Conservation (phyloP, 768 basidiomycete species). For the Mycena crocata region DNA sequence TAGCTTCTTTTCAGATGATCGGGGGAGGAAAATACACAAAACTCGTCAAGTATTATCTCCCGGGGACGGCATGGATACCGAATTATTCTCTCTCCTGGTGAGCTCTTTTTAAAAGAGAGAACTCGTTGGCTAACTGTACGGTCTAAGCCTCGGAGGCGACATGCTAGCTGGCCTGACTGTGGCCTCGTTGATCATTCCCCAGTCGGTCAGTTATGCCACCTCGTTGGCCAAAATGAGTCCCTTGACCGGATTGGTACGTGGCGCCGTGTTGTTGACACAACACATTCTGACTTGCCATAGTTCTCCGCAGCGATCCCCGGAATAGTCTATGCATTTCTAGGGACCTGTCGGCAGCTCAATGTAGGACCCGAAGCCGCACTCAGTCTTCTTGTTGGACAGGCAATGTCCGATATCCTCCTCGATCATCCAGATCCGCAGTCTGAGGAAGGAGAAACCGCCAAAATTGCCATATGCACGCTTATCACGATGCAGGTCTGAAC, state of each 20-base stretch:
- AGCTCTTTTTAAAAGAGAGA: slow-evolving; percentile 42
- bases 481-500: slow-evolving; percentile 83
- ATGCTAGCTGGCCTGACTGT: slow-evolving; percentile 89
- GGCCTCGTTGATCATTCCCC: slow-evolving; percentile 86
- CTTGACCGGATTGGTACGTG: slow-evolving; percentile 82
- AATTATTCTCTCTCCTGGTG: slow-evolving; percentile 77
- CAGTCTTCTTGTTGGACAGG: slow-evolving; percentile 88
- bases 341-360: slow-evolving; percentile 84
- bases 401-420: slow-evolving; percentile 78
- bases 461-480: slow-evolving; percentile 78
- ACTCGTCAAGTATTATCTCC: slow-evolving; percentile 78
- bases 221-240: slow-evolving; percentile 89
- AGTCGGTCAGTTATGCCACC: slow-evolving; percentile 92
- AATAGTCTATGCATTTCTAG: slow-evolving; percentile 90
- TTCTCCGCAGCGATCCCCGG: slow-evolving; percentile 89
- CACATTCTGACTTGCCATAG: slow-evolving; percentile 48
- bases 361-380: slow-evolving; percentile 92
- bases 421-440: slow-evolving; percentile 55
- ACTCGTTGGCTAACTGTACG: neutral
- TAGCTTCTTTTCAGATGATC: slow-evolving; percentile 32
- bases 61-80: slow-evolving; percentile 84
- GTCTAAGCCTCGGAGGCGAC: slow-evolving; percentile 69
- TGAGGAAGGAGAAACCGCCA: slow-evolving; percentile 62
- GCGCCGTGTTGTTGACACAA: neutral
- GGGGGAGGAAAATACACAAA: slow-evolving; percentile 52